A percentile compares a stretch with the other conserved stretches of the same genome.
Evolutionary conservation across 2,329 filamentous ascomycete species (phyloP).

Genomic region (Aspergillus puulaauensis): DNA sequence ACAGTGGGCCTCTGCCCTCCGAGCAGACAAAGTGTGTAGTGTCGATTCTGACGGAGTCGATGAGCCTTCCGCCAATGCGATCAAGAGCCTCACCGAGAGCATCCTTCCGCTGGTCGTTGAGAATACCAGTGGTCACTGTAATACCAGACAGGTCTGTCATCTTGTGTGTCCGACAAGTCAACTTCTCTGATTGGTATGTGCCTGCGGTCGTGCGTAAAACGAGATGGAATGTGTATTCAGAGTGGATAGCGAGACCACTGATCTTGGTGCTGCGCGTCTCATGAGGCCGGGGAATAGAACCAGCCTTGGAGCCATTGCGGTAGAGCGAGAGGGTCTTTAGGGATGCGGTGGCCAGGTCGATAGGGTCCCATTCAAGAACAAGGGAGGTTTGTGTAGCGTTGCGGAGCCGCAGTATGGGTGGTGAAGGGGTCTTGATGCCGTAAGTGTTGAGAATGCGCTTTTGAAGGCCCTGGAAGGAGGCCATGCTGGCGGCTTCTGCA

Average conservation of each 20-base stretch:
- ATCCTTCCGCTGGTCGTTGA: slow-evolving; percentile 72
- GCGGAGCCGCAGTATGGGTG: slow-evolving; percentile 81
- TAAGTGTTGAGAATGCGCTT: slow-evolving; percentile 84
- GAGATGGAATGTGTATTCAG: slow-evolving; percentile 92
- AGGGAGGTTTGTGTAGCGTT: slow-evolving; percentile 99
- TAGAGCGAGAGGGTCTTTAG: slow-evolving; percentile 86
- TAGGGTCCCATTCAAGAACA: slow-evolving; percentile 96
- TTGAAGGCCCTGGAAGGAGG: slow-evolving; percentile 81
- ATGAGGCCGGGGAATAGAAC: slow-evolving; percentile 83
- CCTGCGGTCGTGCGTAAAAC: slow-evolving; percentile 88
- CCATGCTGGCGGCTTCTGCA: slow-evolving; percentile 73
- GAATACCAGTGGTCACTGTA: slow-evolving; percentile 85
- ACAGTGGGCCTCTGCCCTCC: slow-evolving; percentile 81
- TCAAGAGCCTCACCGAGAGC: slow-evolving; percentile 73
- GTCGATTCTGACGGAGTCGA: slow-evolving; percentile 88
- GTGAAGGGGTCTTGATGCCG: slow-evolving; percentile 72
- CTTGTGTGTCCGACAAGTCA: slow-evolving; percentile 89
- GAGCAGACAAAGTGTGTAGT: slow-evolving; percentile 98
- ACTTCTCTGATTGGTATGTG: slow-evolving; percentile 77
- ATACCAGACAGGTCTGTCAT: slow-evolving; percentile 97
- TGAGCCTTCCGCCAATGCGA: slow-evolving; percentile 87
- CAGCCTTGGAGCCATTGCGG: slow-evolving; percentile 94
- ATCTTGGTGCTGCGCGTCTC: slow-evolving; percentile 96
- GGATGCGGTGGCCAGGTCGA: slow-evolving; percentile 88
- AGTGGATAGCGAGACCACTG: slow-evolving; percentile 91